These are phyloP conservation scores for Onygena corvina DNA, from an alignment of 2,329 filamentous ascomycete species.

Conservation along the genomic window DNA sequence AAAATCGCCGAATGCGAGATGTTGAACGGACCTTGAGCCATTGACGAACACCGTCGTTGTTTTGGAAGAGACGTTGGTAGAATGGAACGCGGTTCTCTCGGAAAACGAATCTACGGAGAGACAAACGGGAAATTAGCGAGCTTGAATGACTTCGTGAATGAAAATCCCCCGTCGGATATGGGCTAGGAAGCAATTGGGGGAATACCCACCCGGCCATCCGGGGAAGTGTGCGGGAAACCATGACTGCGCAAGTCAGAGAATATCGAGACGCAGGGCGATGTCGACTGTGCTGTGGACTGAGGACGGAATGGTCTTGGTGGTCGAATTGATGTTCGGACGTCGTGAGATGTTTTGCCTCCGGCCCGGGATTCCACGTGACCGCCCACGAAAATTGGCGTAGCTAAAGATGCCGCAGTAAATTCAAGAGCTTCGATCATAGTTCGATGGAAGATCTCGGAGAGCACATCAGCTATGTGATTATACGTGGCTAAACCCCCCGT, in stretches of 20 bases:
- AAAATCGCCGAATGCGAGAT: neutral
- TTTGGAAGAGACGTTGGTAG: constrained; percentile 57
- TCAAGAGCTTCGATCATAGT: too few relatives aligned
- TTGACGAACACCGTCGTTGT: constrained; percentile 52
- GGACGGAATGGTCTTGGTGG: constrained; percentile 1
- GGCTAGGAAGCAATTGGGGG: constrained; percentile 2
- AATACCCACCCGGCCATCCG: constrained; percentile 34
- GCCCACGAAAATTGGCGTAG: too few relatives aligned
- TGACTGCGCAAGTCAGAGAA: constrained; percentile 24
- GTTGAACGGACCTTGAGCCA: constrained; percentile 51
- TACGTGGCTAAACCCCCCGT: neutral
- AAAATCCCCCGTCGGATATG: neutral
- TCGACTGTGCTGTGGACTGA: constrained; percentile 18
- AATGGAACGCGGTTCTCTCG: constrained; percentile 56
- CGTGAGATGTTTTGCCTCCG: constrained; percentile 1
- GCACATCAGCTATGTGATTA: neutral
- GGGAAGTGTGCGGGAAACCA: constrained; percentile 33
- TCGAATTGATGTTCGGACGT: constrained; percentile 1
- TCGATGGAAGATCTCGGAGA: too few relatives aligned
- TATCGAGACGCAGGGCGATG: constrained; percentile 11
- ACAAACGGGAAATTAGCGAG: neutral
- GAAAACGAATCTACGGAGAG: constrained; percentile 39
- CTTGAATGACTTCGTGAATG: neutral
- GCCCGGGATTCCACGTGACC: constrained; percentile 2
- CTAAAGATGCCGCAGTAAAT: too few relatives aligned